Base-by-base conservation (phyloP, 2,329 filamentous ascomycete genomes). In the Thermothelomyces thermophilus region DNA sequence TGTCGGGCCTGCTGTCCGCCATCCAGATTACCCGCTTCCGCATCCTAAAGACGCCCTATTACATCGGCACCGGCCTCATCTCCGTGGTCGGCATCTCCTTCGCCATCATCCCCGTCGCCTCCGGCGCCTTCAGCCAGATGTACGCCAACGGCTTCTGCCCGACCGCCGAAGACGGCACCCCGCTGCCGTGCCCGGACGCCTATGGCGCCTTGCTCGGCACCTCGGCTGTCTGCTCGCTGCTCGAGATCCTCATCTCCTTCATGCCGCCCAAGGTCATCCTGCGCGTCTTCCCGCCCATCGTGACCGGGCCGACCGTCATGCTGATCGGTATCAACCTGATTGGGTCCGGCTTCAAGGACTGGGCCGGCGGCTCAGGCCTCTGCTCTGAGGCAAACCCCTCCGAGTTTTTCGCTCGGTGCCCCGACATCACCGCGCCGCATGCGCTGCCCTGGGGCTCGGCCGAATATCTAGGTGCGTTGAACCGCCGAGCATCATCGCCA, bases 11-110 rank as follows among this genome's bases (percentile, higher is more conserved):
- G 36, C 74, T 91, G 20, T 88, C 85, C 1, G 72, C 79, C 5
- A 72, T 93, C 16, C 87, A 94, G 62, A 90, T 93, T 57, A 87
- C 84, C 0, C 75, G 85, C 5, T 84, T 93, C 53, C 84, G 83
- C 58, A 81, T 93, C 58, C 78, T 74, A 57, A 79, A 77, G 56
- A 87, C 87, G 0, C 72, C 73, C 67, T 78, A 90, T 64, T 87
- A 81, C 56, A 68, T 90, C 52, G 86, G 88, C 10, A 93, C 88
- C 0, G 88, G 88, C 2, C 69, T 93, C 20, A 82, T 93, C 51
- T 88, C 84, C 0, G 88, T 90, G 3, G 85, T 89, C 3, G 86
- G 85, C 14, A 84, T 88, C 14, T 87, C 86, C 0, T 91, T 91
- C 63, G 76, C 84, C 40, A 83, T 86, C 53, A 87, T 90, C 53